A percentile compares a stretch with the other conserved stretches of the same genome.
Conservation (phyloP, 495 filamentous ascomycete genomes). For the Talaromyces thailandensis region DNA sequence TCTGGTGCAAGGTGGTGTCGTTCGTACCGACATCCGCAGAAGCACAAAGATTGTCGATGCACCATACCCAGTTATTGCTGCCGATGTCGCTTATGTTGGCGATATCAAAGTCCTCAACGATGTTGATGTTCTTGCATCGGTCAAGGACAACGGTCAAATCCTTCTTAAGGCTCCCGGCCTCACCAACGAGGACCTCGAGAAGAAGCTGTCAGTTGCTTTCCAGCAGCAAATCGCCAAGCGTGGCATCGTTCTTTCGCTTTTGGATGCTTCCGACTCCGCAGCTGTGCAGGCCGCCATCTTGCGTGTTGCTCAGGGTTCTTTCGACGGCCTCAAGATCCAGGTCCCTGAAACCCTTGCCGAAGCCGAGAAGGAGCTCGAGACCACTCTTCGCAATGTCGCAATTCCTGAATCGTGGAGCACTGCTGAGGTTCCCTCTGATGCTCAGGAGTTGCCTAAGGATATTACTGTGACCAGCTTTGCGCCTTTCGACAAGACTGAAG, state of each 20-base stretch:
- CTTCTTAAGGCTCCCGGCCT: conserved; percentile 66
- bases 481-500: conserved; percentile 67
- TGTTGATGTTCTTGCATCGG: conserved; percentile 58
- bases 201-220: conserved; percentile 62
- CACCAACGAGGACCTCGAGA: conserved; percentile 85
- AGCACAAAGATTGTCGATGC: conserved; percentile 77
- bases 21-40: conserved; percentile 78
- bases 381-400: conserved; percentile 60
- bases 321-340: conserved; percentile 45
- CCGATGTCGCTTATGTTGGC: conserved; percentile 71
- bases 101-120: conserved; percentile 70
- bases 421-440: conserved; percentile 46
- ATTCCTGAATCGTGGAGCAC: conserved; percentile 72
- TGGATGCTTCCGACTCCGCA: conserved; percentile 59
- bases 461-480: conserved; percentile 73
- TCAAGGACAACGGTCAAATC: conserved; percentile 63
- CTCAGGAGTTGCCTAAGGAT: conserved; percentile 43
- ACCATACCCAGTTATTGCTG: conserved; percentile 67
- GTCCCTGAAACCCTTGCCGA: conserved; percentile 47
- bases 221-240: conserved; percentile 60
- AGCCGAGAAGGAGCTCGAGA: conserved; percentile 57
- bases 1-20: conserved; percentile 71
- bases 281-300: conserved; percentile 75
- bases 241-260: conserved; percentile 56
- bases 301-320: conserved; percentile 54